Evolutionary conservation across 257 asterid genomes (phyloP).

Genomic region (Anisodus tanguticus): DNA sequence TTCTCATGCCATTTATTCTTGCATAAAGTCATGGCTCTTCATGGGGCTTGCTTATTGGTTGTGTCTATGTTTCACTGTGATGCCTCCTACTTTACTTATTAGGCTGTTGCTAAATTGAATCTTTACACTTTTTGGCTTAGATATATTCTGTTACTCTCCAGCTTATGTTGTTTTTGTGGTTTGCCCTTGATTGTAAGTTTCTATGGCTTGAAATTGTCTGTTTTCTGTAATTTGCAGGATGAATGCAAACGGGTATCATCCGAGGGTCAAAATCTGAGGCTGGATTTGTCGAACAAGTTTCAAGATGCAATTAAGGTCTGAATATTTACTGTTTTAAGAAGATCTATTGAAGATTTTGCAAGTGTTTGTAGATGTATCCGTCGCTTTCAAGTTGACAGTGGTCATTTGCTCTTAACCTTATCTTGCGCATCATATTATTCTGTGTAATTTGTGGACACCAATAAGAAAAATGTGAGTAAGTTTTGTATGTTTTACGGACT

Average conservation of each 20-base stretch:
- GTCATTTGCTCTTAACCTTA: conserved; percentile 21
- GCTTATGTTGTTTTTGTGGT: not conserved
- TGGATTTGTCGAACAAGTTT: conserved; percentile 88
- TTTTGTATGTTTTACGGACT: conserved; percentile 10
- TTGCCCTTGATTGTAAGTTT: conserved; percentile 6
- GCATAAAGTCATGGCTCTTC: conserved; percentile 2
- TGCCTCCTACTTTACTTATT: not conserved
- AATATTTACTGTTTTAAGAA: conserved; percentile 24
- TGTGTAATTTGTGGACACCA: not conserved
- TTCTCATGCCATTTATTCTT: conserved; percentile 5
- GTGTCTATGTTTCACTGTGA: conserved; percentile 9
- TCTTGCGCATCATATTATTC: not conserved
- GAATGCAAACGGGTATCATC: conserved; percentile 91
- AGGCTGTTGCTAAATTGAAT: not conserved
- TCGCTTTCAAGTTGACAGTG: not conserved
- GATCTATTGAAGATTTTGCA: conserved; percentile 13
- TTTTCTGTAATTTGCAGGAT: conserved; percentile 55
- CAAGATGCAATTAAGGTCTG: conserved; percentile 95
- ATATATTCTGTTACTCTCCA: conserved; percentile 18
- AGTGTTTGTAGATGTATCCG: not conserved
- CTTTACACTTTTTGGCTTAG: not conserved
- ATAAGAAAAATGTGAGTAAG: not conserved
- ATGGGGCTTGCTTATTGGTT: conserved; percentile 11
- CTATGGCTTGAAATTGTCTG: not conserved
- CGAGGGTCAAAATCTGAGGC: conserved; percentile 89